Evolutionary conservation across 495 filamentous ascomycete genomes (phyloP).

Genomic region (Opeltia flavorubescens): DNA sequence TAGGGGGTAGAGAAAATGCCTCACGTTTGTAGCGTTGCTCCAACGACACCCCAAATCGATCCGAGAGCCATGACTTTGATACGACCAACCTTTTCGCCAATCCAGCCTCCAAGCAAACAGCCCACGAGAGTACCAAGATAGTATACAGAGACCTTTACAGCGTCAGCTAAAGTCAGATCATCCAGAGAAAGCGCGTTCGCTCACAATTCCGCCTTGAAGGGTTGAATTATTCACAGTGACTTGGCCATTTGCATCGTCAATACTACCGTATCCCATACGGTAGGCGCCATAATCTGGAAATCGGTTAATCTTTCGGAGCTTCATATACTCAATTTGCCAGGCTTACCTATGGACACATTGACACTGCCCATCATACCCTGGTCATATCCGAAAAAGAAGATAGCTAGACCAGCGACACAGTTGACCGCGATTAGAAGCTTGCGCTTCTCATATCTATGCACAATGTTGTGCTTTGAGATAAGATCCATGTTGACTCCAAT

Average conservation of each 20-base stretch:
- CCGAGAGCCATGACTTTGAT: slow-evolving; percentile 40
- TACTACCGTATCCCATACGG: slow-evolving; percentile 3
- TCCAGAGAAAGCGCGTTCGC: background rate
- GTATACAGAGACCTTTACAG: slow-evolving; percentile 28
- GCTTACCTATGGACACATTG: slow-evolving; percentile 36
- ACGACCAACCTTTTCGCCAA: slow-evolving; percentile 38
- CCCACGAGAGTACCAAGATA: slow-evolving; percentile 38
- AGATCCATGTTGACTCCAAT: slow-evolving; percentile 4
- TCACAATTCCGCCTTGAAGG: slow-evolving; percentile 39
- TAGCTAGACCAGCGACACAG: slow-evolving; percentile 30
- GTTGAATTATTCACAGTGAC: slow-evolving; percentile 30
- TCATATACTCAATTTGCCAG: too few relatives aligned
- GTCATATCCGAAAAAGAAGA: slow-evolving; percentile 32
- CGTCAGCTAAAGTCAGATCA: background rate
- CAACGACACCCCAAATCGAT: slow-evolving; percentile 32
- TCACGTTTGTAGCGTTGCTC: slow-evolving; percentile 34
- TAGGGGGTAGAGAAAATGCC: too few relatives aligned
- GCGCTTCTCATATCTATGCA: slow-evolving; percentile 42
- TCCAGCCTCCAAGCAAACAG: slow-evolving; percentile 30
- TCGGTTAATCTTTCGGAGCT: too few relatives aligned
- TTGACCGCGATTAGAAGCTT: slow-evolving; percentile 36
- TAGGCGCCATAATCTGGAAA: slow-evolving; percentile 2
- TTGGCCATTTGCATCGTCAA: slow-evolving; percentile 2
- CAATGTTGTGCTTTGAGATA: slow-evolving; percentile 40
- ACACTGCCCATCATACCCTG: slow-evolving; percentile 49